Percentiles rank a stretch among this genome's conserved stretches.
These are phyloP conservation scores for Solanum hybrid DNA, from an alignment of 305 asterid genomes.

Conservation along the genomic window DNA sequence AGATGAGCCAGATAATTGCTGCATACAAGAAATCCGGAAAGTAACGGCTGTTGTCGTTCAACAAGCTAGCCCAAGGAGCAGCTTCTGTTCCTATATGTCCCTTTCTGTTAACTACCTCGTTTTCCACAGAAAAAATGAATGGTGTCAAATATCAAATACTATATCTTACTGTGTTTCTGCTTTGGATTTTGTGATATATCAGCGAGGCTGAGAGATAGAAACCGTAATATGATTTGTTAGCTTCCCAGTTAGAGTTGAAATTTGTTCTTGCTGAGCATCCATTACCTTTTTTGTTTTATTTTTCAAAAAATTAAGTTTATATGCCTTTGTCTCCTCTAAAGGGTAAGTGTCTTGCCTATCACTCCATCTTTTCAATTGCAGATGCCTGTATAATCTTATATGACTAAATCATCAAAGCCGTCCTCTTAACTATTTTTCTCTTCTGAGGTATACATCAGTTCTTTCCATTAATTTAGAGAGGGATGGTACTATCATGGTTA, in stretches of 20 bases:
- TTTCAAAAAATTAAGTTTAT: too few relatives aligned
- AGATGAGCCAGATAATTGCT: neutral
- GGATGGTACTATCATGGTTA: neutral
- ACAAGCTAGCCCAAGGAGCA: neutral
- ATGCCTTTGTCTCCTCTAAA: neutral
- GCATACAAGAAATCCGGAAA: neutral
- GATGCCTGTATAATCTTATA: neutral
- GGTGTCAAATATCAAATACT: neutral
- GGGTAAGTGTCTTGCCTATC: neutral
- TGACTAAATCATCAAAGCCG: neutral
- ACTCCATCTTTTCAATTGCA: neutral
- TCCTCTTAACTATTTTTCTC: neutral
- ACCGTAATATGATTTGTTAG: neutral
- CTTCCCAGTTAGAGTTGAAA: neutral
- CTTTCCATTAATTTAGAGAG: neutral
- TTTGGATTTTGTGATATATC: neutral
- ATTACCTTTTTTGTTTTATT: neutral
- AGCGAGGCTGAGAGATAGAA: neutral
- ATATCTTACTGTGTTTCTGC: neutral
- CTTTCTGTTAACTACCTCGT: neutral
- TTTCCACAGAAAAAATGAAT: neutral
- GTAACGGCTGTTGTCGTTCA: neutral
- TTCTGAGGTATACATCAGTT: neutral
- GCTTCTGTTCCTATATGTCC: neutral
- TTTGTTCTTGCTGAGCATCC: neutral